A percentile compares a stretch with the other conserved stretches of the same genome.
phyloP scores from a whole-genome alignment of 345 rosid species.

The Hibiscus tridactylites region DNA sequence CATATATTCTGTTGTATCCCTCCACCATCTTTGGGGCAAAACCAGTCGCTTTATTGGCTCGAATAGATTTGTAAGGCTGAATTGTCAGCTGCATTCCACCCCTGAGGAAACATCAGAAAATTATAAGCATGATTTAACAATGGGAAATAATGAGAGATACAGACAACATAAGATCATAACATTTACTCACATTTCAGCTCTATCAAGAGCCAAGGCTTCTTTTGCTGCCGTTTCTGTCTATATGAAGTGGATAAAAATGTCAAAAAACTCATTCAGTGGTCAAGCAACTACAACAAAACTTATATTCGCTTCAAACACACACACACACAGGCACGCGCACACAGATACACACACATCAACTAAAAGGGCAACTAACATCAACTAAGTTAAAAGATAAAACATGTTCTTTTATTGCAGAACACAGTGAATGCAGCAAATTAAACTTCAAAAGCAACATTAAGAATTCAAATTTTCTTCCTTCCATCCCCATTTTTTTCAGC shows the following conservation, averaged over 20 bases:
- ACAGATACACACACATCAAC: no score
- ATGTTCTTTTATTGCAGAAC: no score
- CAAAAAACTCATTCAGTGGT: not conserved
- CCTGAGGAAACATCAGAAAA: conserved; percentile 32
- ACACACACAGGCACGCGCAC: no score
- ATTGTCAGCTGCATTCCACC: conserved; percentile 77
- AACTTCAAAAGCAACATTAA: no score
- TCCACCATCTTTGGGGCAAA: conserved; percentile 59
- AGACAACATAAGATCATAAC: not conserved
- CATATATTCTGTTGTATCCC: conserved; percentile 79
- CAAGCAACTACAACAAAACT: not conserved
- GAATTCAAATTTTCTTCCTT: no score
- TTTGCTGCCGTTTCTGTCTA: conserved; percentile 8
- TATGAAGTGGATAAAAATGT: not conserved
- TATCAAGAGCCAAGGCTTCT: conserved; percentile 10
- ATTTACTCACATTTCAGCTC: conserved; percentile 6
- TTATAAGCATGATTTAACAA: conserved; percentile 7
- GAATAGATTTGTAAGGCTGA: conserved; percentile 55
- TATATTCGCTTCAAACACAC: not conserved
- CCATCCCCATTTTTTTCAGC: conserved; percentile 9
- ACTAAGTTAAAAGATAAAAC: no score
- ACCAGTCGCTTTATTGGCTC: conserved; percentile 29
- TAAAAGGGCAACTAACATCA: no score
- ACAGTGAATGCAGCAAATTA: no score
- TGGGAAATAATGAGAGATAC: not conserved